These are phyloP conservation scores for Colletotrichum falcatum DNA, from an alignment of 2,329 filamentous ascomycete species.

Conservation along the genomic window DNA sequence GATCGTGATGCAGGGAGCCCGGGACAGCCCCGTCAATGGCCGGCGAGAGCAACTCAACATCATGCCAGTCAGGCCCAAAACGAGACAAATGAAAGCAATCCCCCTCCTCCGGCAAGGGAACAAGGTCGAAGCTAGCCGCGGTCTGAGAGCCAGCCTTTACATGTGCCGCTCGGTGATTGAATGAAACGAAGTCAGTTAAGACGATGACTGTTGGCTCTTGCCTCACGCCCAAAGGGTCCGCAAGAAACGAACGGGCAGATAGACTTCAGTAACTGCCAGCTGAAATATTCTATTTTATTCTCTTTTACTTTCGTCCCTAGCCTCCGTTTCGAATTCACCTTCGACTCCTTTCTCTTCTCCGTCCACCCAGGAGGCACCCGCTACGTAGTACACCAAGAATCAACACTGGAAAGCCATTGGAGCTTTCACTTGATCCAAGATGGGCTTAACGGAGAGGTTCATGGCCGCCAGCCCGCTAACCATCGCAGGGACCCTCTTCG, in stretches of 20 bases:
- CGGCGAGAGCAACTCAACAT: background rate
- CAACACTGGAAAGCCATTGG: background rate
- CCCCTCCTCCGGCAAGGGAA: constrained; percentile 7
- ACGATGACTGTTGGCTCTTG: constrained; percentile 27
- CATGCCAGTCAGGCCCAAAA: constrained; percentile 24
- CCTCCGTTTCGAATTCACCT: background rate
- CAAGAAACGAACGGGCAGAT: background rate
- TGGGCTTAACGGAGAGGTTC: constrained; percentile 32
- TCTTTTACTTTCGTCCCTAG: background rate
- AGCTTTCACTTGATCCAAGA: constrained; percentile 9
- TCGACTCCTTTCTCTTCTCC: background rate
- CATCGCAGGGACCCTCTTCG: constrained; percentile 26
- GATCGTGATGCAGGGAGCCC: constrained; percentile 22
- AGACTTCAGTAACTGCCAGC: background rate
- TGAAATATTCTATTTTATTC: background rate
- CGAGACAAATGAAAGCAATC: constrained; percentile 23
- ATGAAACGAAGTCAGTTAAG: constrained; percentile 37
- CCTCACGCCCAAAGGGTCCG: background rate
- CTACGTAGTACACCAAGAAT: background rate
- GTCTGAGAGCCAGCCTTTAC: constrained; percentile 27
- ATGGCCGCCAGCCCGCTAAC: constrained; percentile 26
- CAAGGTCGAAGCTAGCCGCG: constrained; percentile 34
- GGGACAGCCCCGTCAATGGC: constrained; percentile 25
- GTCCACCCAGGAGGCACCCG: constrained; percentile 10
- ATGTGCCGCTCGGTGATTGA: constrained; percentile 36